A percentile compares a stretch with the other conserved stretches of the same genome.
These are phyloP conservation scores for Rosa rugosa DNA, from an alignment of 306 rosid species.

Conservation along the genomic window DNA sequence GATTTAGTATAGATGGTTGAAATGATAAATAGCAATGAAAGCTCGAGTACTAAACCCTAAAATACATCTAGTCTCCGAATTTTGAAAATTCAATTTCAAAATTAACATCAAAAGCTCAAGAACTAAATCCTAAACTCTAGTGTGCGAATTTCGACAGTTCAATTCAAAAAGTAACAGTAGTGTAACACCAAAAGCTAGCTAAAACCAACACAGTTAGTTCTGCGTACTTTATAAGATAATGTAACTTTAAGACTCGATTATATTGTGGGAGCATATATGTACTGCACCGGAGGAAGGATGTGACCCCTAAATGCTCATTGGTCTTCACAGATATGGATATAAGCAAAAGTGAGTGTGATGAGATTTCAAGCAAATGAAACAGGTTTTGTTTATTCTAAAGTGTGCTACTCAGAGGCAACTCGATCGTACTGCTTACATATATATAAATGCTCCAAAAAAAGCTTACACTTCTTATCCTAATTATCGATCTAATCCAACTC, in stretches of 20 bases:
- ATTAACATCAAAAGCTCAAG: background rate
- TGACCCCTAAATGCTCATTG: conserved; percentile 25
- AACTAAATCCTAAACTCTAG: background rate
- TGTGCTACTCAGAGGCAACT: conserved; percentile 4
- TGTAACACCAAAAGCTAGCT: background rate
- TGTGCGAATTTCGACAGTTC: background rate
- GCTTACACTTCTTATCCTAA: conserved; percentile 2
- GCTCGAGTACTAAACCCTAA: no score
- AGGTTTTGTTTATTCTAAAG: conserved; percentile 26
- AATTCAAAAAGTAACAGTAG: background rate
- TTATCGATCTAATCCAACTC: background rate
- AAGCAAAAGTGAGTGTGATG: conserved; percentile 20
- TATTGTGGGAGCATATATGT: background rate
- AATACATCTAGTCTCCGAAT: no score
- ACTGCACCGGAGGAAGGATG: background rate
- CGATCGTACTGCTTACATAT: background rate
- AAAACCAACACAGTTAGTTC: background rate
- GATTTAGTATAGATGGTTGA: no score
- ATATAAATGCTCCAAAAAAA: background rate
- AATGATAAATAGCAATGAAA: no score
- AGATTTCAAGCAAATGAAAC: conserved; percentile 27
- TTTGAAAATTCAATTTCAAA: no score
- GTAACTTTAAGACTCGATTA: no score
- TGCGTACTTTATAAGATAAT: background rate
- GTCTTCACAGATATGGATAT: conserved; percentile 27